Base-by-base conservation (phyloP, 176 grass and related monocot species). In the Eragrostis nindensis region DNA sequence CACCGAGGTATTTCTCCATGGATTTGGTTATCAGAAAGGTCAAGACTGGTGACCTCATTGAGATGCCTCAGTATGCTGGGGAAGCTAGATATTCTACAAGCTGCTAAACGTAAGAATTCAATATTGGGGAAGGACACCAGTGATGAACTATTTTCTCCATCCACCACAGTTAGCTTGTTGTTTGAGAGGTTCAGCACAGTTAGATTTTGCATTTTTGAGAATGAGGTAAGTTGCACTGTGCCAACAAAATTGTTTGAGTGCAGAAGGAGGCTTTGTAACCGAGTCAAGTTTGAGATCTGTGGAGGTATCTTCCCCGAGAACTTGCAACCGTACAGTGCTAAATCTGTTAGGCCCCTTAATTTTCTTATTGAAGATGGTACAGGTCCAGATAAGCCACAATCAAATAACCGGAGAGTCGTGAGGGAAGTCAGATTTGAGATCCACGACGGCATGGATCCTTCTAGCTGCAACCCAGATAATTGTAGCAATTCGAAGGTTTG, bases 1-100 rank as follows among this genome's bases (percentile, higher is more conserved):
- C 86, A 92, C 4, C 39, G 16, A 16, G 90, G 87, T 83, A 92
- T 80, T 15, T 24, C 32, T 25, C 75, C 80, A 11, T 61, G 32
- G 44, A 89, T 89, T 17, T 80, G 73, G 65, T 85, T 87, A 12
- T 77, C 72, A n/a, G 84, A 93, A 46, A 84, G 87, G 71, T 89
- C 86, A 27, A 92, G 45, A 16, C 5, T 42, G 18, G 29, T 52
- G 10, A 92, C 72, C 7, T 17, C 11, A 73, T 73, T 8, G 15
- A 77, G 74, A 25, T 87, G 42, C 46, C 71, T 82, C 26, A 89
- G n/a, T 50, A 86, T 84, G 68, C 32, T 63, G 72, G 90, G 86
- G 44, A 92, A 63, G 46, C 54, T 81, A n/a, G 48, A 70, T 21
- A 92, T 50, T 61, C 81, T 84, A 83, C 90, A 92, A 40, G 75